Base-by-base conservation (phyloP, 2,329 filamentous ascomycete genomes). In the Chaetothyriales sp. region DNA sequence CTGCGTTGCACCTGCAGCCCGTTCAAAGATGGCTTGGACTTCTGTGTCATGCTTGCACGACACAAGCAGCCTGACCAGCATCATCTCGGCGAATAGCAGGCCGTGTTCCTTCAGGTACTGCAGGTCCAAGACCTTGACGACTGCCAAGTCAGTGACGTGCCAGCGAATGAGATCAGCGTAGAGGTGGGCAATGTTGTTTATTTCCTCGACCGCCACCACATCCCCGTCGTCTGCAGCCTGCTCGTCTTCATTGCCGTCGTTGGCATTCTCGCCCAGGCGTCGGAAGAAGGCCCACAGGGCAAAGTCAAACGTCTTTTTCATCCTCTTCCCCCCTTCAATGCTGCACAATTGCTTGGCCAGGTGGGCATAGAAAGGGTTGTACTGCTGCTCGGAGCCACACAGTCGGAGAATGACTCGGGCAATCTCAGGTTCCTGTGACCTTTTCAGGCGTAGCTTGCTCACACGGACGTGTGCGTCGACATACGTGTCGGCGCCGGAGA, bases 291-390 rank as follows among this genome's bases (percentile, higher is more conserved):
- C 87, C 82, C 89, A 94, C 1, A 97, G 72, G 6, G 83, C 80
- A 61, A 90, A 89, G 64, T 92, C 86, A 64, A 97, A 94, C 1
- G 86, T 83, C 70, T 90, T 90, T 55, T 81, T 80, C 59, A 94
- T 76, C 60, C 82, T 81, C 58, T 81, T 81, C 54, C 89, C 86
- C 8, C 44, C 43, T 2, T 74, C 57, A 28, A 22, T 18, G 18
- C 66, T 73, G 62, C 89, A 94, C 7, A 95, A 75, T 57, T 83
- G 82, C 47, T 79, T 80, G 8, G 88, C 89, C 40, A 98, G 82
- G 1, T 95, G 73, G 0, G 86, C 86, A 65, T 98, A 98, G 70
- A 94, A 98, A 0, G 86, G 86, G 62, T 98, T 98, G 68, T 95
- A 94, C 0, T 76, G 75, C 52, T 83, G 75, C 69, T 97, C 92